A percentile compares a stretch with the other conserved stretches of the same genome.
These are phyloP conservation scores for Lumnitzera racemosa DNA, from an alignment of 345 rosid genomes.

Conservation along the genomic window DNA sequence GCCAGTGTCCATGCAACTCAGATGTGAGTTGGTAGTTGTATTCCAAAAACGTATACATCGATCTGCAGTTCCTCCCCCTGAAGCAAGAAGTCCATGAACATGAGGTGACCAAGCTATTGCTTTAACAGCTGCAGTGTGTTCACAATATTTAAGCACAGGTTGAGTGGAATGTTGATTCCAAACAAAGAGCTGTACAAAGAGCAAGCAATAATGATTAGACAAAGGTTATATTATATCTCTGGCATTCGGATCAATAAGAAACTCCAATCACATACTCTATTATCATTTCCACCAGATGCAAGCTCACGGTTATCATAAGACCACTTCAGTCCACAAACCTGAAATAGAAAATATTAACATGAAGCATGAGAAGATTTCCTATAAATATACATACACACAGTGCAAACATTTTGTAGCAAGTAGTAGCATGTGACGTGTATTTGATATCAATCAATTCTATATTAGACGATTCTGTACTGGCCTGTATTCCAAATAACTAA, in stretches of 20 bases:
- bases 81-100: slow-evolving; percentile 95
- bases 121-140: slow-evolving; percentile 97
- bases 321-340: slow-evolving; percentile 99
- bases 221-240: background rate
- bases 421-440: background rate
- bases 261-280: slow-evolving; percentile 43
- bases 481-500: no score
- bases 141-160: slow-evolving; percentile 82
- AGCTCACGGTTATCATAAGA: slow-evolving; percentile 93
- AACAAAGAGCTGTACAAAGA: slow-evolving; percentile 66
- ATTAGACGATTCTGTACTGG: no score
- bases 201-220: slow-evolving; percentile 4
- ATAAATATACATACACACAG: no score
- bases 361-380: no score
- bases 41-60: slow-evolving; percentile 98
- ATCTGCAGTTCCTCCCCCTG: slow-evolving; percentile 98
- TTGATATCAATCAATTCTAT: background rate
- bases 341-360: slow-evolving; percentile 10
- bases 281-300: slow-evolving; percentile 99
- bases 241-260: background rate
- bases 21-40: slow-evolving; percentile 80
- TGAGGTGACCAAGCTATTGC: slow-evolving; percentile 99
- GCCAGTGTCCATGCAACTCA: slow-evolving; percentile 88
- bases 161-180: slow-evolving; percentile 98
- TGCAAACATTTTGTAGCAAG: background rate